phyloP scores from a whole-genome alignment of 306 rosid genomes.

The Trifolium repens region DNA sequence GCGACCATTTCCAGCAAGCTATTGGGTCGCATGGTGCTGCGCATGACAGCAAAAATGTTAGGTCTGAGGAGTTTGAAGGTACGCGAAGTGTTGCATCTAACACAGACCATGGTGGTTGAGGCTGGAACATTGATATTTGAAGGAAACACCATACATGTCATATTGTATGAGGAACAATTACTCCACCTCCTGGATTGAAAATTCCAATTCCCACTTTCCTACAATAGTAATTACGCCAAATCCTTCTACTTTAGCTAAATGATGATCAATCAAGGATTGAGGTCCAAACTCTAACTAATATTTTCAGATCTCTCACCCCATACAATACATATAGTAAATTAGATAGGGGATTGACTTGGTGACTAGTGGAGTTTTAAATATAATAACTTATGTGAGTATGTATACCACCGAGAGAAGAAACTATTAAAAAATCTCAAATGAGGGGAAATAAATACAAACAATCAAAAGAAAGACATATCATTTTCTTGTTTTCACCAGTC shows the following conservation, averaged over 20 bases:
- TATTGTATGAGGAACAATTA: background rate
- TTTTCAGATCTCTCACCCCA: constrained; percentile 25
- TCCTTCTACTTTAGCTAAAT: constrained; percentile 3
- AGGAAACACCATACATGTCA: too few relatives aligned
- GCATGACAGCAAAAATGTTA: background rate
- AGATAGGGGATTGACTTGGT: background rate
- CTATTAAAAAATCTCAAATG: background rate
- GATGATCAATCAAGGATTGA: constrained; percentile 18
- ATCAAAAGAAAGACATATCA: constrained; percentile 21
- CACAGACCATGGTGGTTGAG: background rate
- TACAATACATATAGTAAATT: constrained; percentile 5
- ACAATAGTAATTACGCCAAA: background rate
- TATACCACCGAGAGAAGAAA: background rate
- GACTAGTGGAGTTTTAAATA: constrained; percentile 19
- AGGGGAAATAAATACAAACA: constrained; percentile 5
- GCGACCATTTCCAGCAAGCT: background rate
- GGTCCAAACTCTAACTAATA: constrained; percentile 3
- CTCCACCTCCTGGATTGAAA: constrained; percentile 4
- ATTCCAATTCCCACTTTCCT: constrained; percentile 4
- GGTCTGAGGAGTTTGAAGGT: background rate
- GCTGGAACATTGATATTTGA: too few relatives aligned
- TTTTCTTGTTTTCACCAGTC: background rate
- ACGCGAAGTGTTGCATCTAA: background rate
- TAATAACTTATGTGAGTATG: background rate
- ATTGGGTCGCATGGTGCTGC: background rate